phyloP scores from a whole-genome alignment of 2,329 filamentous ascomycete genomes.

The Parastagonospora nodorum region DNA sequence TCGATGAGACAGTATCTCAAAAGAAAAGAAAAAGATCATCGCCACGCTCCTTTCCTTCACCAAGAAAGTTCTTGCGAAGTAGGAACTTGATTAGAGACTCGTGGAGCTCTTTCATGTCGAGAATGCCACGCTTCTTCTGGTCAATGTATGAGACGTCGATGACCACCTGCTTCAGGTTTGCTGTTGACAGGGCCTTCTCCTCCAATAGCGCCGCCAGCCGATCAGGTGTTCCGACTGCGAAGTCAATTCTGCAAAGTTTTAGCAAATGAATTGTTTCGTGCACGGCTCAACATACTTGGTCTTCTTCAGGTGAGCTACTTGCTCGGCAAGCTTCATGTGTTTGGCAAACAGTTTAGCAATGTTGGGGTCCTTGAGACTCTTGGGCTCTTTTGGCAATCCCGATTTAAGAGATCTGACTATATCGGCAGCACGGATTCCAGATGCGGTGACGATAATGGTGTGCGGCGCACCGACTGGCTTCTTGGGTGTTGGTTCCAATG shows the following conservation, averaged over 20 bases:
- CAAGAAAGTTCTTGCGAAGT: conserved; percentile 69
- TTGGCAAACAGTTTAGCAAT: conserved; percentile 97
- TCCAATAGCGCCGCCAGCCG: conserved; percentile 82
- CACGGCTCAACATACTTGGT: conserved; percentile 54
- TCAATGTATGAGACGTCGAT: conserved; percentile 93
- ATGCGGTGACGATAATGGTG: conserved; percentile 84
- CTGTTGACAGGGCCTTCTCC: conserved; percentile 73
- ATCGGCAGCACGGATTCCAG: conserved; percentile 85
- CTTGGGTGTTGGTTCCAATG: conserved; percentile 66
- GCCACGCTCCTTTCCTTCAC: conserved; percentile 31
- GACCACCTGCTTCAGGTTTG: conserved; percentile 76
- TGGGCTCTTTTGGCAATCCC: conserved; percentile 40
- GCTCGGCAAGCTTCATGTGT: conserved; percentile 93
- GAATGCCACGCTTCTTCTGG: conserved; percentile 88
- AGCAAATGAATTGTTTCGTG: neutral
- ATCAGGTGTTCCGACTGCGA: conserved; percentile 88
- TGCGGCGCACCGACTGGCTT: conserved; percentile 68
- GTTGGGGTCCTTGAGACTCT: conserved; percentile 64
- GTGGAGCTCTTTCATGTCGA: conserved; percentile 95
- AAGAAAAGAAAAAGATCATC: conserved; percentile 41
- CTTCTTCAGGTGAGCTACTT: conserved; percentile 74
- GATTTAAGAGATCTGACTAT: conserved; percentile 79
- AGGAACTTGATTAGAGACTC: conserved; percentile 79
- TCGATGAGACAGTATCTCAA: conserved; percentile 10
- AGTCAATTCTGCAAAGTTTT: conserved; percentile 67